A percentile compares a stretch with the other conserved stretches of the same genome.
Conservation (phyloP, 2,329 filamentous ascomycete genomes). For the Scedosporium apiospermum region DNA sequence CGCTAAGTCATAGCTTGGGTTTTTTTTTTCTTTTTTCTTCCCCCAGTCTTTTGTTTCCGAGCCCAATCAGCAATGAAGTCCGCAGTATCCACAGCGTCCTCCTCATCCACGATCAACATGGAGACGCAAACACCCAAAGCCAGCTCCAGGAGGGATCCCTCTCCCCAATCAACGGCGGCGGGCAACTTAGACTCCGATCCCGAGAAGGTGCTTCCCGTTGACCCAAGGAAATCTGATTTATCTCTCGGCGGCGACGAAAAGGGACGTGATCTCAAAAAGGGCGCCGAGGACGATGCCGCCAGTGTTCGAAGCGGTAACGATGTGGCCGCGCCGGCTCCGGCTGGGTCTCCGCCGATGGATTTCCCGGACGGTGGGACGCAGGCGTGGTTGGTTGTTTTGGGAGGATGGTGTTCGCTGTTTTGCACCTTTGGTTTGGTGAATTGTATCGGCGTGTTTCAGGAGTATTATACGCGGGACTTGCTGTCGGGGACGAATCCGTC, state of each 20-base stretch:
- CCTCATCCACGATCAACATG: background rate
- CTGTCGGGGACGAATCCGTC: constrained; percentile 38
- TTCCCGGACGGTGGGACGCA: constrained; percentile 50
- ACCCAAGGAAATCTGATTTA: background rate
- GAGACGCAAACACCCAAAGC: background rate
- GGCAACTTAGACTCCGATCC: background rate
- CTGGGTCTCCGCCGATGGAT: constrained; percentile 32
- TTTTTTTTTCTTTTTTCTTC: too few species aligned
- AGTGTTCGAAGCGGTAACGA: background rate
- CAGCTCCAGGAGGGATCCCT: background rate
- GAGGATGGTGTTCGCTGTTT: constrained; percentile 32
- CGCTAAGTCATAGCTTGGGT: too few species aligned
- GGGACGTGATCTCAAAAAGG: background rate
- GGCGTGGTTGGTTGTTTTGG: constrained; percentile 48
- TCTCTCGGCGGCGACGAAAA: background rate
- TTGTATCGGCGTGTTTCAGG: constrained; percentile 45
- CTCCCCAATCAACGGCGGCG: background rate
- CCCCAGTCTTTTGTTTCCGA: background rate
- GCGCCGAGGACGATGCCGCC: background rate
- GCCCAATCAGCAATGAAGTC: background rate
- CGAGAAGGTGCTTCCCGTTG: background rate
- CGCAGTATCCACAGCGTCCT: background rate
- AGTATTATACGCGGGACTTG: constrained; percentile 43
- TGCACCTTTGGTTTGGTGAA: constrained; percentile 36
- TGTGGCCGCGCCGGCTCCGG: constrained; percentile 15